Base-by-base conservation (phyloP, 225 moss, liverwort and hornwort species). In the Polytrichum commune region DNA sequence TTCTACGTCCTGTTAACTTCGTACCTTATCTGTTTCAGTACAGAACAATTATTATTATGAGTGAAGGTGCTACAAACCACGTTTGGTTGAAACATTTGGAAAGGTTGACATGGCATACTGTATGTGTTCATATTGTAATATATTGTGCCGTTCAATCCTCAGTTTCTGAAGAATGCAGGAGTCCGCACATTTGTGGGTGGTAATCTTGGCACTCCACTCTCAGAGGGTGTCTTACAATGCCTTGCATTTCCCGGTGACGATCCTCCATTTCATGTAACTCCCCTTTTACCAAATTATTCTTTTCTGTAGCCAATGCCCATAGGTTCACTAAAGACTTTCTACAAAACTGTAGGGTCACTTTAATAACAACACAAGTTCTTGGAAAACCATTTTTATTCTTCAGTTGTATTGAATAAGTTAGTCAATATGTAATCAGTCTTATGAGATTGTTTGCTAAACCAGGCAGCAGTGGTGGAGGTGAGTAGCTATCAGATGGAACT, bases 401-500 rank as follows among this genome's bases (percentile, higher is more conserved):
- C 13, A 10, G 46, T 46, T 46, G 13, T 46, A 46, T 13, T 35
- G 35, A 46, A 13, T 46, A 13, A 46, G 46, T 46, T 46, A 46
- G 13, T 46, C 46, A 3, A 13, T 46, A 46, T 10, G 13, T 13
- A 10, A 46, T 3, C 3, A 60, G 9, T 46, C 68, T 69, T 2
- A 61, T 62, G 69, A 71, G 64, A 28, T 27, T 62, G 55, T 73
- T 75, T 63, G 67, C 61, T 74, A 72, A 46, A 32, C 66, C 92
- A 96, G 96, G 92, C 88, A 85, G 97, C 91, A 77, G 91, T 95
- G 65, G 90, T 98, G 70, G 97, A 98, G 86, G 94, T 89, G 65
- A 98, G 97, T 87, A 98, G 97, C 77, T 98, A 95, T 72, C 97
- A 98, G 55, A 68, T 98, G 89, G 97, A 98, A 65, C 91, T 93